Evolutionary conservation across 257 asterid genomes (phyloP), one percentile per base, ranked within the genome.

Genomic region (Plantago major): DNA sequence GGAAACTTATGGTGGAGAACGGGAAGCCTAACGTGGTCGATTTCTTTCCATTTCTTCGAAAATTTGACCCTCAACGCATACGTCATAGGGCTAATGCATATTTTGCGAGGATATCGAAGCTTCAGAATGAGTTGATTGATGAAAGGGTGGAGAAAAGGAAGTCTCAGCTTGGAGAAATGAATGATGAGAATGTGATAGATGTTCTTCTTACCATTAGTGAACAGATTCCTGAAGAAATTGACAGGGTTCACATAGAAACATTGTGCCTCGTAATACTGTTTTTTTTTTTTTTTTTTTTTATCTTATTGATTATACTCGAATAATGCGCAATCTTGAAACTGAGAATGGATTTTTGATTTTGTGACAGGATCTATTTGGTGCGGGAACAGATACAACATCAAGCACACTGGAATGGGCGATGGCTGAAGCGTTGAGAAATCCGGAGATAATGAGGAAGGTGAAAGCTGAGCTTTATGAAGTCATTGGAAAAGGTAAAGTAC

Each of bases 391-490:
- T 40, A 82, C 90, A 9, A 73, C 82, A 0, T 82, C 88, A 9
- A 80, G 65, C 79, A 83, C 96, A 7, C 40, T 85, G 16, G 95
- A 85, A 64, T 88, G 95, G 93, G 88, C 93, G 12, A 83, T 85
- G 95, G 74, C 87, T 13, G 96, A 85, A 72, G 72, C 78, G 40
- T 70, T 88, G 9, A 71, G 45, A 9, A 83, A 76, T 13, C 91
- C 94, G 4, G 74, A 76, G 40, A 65, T n/a, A 13, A 79, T 81
- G 79, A 60, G 67, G 60, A 76, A 63, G 47, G 90, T 77, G 17
- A 79, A 83, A 62, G 53, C 48, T 0, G 95, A 88, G 75, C 79
- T 88, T 0, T 78, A 75, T 51, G 65, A 68, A 46, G 83, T 74
- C 6, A 63, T 85, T 17, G 83, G 85, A 0, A 73, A 67, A 56